Conservation (phyloP, 257 asterid genomes). For the Solanum habrochaites region DNA sequence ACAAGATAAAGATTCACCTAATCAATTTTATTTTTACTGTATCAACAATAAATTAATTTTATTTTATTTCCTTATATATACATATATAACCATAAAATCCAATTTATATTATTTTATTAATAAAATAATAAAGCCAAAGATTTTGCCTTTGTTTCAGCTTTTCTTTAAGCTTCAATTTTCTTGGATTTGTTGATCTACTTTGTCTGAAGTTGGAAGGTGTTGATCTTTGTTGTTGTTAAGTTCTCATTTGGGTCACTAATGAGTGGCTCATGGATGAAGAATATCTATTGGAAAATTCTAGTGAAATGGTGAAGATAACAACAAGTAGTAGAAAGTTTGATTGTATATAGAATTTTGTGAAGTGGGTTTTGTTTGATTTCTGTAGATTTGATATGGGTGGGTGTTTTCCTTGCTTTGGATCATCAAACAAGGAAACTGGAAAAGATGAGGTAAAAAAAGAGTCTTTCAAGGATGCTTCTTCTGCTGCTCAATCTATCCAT, state of each 20-base stretch:
- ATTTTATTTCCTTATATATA: neutral
- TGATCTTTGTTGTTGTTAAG: conserved; percentile 15
- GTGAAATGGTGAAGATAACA: conserved; percentile 22
- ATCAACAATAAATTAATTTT: neutral
- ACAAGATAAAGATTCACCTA: conserved; percentile 5
- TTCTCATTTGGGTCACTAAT: conserved; percentile 31
- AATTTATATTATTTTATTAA: neutral
- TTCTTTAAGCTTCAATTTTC: conserved; percentile 55
- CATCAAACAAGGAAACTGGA: conserved; percentile 46
- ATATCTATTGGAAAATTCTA: conserved; percentile 23
- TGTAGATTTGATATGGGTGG: conserved; percentile 62
- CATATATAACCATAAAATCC: neutral
- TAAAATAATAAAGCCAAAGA: neutral
- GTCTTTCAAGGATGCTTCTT: conserved; percentile 55
- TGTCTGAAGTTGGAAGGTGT: conserved; percentile 17
- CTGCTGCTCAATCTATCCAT: conserved; percentile 35
- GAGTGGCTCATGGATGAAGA: conserved; percentile 27
- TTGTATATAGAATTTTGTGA: conserved; percentile 13
- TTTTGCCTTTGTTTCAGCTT: conserved; percentile 30
- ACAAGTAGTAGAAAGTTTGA: neutral
- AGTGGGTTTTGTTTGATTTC: conserved; percentile 27
- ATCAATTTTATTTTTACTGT: conserved; percentile 23
- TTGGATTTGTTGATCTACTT: conserved; percentile 81
- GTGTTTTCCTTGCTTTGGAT: conserved; percentile 83
- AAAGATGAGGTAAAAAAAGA: conserved; percentile 49